phyloP scores from a whole-genome alignment of 2,329 filamentous ascomycete genomes.

The Cladosporium sp. region DNA sequence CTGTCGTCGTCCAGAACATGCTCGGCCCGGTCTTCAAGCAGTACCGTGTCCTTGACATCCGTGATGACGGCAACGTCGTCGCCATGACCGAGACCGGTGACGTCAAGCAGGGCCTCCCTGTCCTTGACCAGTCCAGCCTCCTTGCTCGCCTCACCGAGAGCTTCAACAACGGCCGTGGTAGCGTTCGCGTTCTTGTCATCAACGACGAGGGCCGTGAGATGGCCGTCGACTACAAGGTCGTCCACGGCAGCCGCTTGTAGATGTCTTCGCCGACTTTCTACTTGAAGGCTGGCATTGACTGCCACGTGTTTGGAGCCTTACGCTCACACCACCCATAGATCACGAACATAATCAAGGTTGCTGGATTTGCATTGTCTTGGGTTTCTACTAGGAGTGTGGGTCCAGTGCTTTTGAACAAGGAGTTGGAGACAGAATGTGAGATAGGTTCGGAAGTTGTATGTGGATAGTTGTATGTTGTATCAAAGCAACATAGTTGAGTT shows the following conservation, averaged over 20 bases:
- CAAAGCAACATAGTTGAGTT: slow-evolving; percentile 7
- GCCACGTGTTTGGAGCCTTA: background rate
- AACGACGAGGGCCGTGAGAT: slow-evolving; percentile 91
- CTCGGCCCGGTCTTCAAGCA: slow-evolving; percentile 99
- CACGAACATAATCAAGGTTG: slow-evolving; percentile 12
- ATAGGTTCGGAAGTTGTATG: slow-evolving; percentile 11
- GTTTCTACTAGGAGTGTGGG: background rate
- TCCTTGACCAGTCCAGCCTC: slow-evolving; percentile 93
- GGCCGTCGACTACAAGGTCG: slow-evolving; percentile 97
- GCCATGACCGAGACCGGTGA: slow-evolving; percentile 99
- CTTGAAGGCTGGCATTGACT: background rate
- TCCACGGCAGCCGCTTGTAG: slow-evolving; percentile 74
- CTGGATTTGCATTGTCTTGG: slow-evolving; percentile 3
- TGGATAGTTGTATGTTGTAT: slow-evolving; percentile 15
- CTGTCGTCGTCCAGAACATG: slow-evolving; percentile 99
- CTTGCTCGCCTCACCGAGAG: slow-evolving; percentile 76
- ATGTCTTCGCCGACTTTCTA: slow-evolving; percentile 11
- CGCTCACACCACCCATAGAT: slow-evolving; percentile 9
- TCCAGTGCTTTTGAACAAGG: slow-evolving; percentile 1
- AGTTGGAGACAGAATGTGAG: slow-evolving; percentile 12
- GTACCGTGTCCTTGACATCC: slow-evolving; percentile 98
- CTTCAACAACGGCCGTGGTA: slow-evolving; percentile 90
- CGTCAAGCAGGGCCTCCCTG: slow-evolving; percentile 91
- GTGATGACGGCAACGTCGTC: slow-evolving; percentile 76
- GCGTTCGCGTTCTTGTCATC: slow-evolving; percentile 92